Evolutionary conservation across 1,139 yeast species (phyloP), one percentile per base, ranked within the genome.

Genomic region (Saccharomyces hybrid): DNA sequence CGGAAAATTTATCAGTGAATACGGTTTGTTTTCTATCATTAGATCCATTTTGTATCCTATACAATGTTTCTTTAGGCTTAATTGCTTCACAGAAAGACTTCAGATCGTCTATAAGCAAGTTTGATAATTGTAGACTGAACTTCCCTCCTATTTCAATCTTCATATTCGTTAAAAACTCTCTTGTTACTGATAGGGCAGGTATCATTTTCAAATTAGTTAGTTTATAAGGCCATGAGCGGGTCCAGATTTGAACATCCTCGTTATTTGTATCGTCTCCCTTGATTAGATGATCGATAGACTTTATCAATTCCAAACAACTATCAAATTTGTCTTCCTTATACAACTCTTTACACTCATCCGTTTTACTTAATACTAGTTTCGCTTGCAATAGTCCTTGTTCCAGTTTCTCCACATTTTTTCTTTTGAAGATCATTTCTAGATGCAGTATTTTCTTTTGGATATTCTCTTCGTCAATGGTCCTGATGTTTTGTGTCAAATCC

Each of bases 381-480:
- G 88, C 73, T 69, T 90, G 96, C n/a, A 81, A 63, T 50, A 89
- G 69, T 1, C 86, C 75, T 52, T 81, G 81, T 61, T 86, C 88
- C 50, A 93, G 72, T 52, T 74, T 75, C 49, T 80, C 82, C 1
- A 86, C 80, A 61, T 88, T 86, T 52, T 76, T 78, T 52, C 83
- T 75, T 60, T 83, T 79, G 55, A 77, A 76, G 48, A 83, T 72
- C 41, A 81, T 71, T 51, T 78, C 72, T 47, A 87, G 65, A n/a
- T 82, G 77, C 20, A 76, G 72, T 3, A 81, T 68, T 1, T 87
- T 89, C 5, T 73, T 72, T 42, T 73, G 71, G 1, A 86, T 80
- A 56, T 82, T 82, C 8, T 76, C 73, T 13, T 68, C 63, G 55
- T 84, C 85, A 25, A 84, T 69, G 0, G 58, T 53, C 2, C 71